Evolutionary conservation across 2,329 filamentous ascomycete genomes (phyloP).

Genomic region (Ambrosiella beaveri): DNA sequence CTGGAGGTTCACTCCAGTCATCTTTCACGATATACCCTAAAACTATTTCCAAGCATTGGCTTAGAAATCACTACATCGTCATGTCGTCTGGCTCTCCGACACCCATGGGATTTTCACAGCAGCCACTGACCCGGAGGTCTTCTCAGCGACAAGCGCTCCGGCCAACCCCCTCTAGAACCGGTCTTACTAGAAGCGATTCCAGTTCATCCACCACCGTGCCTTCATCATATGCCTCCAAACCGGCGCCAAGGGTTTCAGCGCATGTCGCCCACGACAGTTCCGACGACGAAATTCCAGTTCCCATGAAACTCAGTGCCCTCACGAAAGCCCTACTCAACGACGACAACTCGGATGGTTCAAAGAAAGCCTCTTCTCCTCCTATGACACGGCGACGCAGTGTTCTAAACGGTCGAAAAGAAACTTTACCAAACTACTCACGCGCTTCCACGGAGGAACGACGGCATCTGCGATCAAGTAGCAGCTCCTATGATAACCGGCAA

Average conservation of each 20-base stretch:
- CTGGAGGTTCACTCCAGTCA: no score
- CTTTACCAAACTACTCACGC: slow-evolving; percentile 1
- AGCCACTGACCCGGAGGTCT: slow-evolving; percentile 28
- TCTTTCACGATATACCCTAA: no score
- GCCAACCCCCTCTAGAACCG: slow-evolving; percentile 30
- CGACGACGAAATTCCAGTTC: slow-evolving; percentile 80
- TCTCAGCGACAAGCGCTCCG: slow-evolving; percentile 39
- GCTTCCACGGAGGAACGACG: slow-evolving; percentile 25
- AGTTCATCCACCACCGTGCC: slow-evolving; percentile 22
- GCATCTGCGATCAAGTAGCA: slow-evolving; percentile 30
- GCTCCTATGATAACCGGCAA: slow-evolving; percentile 23
- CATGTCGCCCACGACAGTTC: slow-evolving; percentile 55
- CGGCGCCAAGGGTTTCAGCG: slow-evolving; percentile 31
- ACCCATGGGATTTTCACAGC: slow-evolving; percentile 26
- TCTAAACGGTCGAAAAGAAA: slow-evolving; percentile 18
- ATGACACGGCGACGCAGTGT: slow-evolving; percentile 34
- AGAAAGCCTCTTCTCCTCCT: slow-evolving; percentile 28
- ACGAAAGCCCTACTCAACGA: slow-evolving; percentile 70
- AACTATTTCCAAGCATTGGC: background rate
- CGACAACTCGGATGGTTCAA: slow-evolving; percentile 31
- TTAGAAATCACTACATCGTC: background rate
- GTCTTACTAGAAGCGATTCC: slow-evolving; percentile 28
- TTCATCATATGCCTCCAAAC: slow-evolving; percentile 16
- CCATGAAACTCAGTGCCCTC: slow-evolving; percentile 84
- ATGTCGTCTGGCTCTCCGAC: slow-evolving; percentile 22